phyloP scores from a whole-genome alignment of 306 rosid genomes.

The Gastrolobium villosum region DNA sequence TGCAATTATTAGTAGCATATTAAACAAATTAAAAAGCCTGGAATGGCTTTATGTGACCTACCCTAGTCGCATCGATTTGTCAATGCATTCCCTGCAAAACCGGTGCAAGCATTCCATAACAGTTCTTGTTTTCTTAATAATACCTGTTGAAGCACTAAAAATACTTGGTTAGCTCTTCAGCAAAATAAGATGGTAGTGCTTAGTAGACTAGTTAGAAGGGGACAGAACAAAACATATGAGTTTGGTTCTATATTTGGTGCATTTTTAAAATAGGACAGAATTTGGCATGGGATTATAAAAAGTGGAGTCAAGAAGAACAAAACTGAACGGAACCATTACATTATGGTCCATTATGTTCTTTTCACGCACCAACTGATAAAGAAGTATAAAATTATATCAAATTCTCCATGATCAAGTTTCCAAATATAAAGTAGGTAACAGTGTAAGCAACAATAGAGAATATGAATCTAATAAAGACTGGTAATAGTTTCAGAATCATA shows the following conservation, averaged over 20 bases:
- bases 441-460: conserved; percentile 36
- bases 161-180: conserved; percentile 28
- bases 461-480: conserved; percentile 6
- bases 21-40: conserved; percentile 26
- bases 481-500: conserved; percentile 19
- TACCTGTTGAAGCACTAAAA: conserved; percentile 60
- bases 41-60: conserved; percentile 49
- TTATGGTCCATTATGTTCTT: too few species aligned
- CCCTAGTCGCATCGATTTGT: conserved; percentile 98
- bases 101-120: conserved; percentile 99
- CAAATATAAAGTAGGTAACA: conserved; percentile 24
- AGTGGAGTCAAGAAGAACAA: too few species aligned
- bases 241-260: too few species aligned
- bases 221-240: too few species aligned
- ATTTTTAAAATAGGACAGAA: too few species aligned
- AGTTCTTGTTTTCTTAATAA: conserved; percentile 93
- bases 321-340: too few species aligned
- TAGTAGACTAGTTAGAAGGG: too few species aligned
- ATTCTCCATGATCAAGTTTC: conserved; percentile 27
- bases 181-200: background rate
- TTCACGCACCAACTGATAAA: background rate
- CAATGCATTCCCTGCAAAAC: conserved; percentile 98
- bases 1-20: conserved; percentile 37
- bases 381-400: conserved; percentile 8
- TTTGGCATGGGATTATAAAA: too few species aligned